Conservation (phyloP, 2,329 filamentous ascomycete species). For the Pestalotiopsis sp. region DNA sequence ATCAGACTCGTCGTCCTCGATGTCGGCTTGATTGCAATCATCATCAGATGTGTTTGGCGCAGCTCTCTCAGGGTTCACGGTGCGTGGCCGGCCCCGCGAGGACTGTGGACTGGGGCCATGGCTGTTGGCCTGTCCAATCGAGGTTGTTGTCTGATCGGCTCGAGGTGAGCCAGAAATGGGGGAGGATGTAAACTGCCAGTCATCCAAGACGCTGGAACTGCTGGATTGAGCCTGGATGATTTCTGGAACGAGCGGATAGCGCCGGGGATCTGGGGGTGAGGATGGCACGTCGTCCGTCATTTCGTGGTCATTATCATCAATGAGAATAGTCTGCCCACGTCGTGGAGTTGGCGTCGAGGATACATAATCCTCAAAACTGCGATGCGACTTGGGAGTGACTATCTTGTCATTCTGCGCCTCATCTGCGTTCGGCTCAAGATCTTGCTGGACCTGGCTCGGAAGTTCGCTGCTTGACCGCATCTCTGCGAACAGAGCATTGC, state of each 20-base stretch:
- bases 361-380: conserved; percentile 51
- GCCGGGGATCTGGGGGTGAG: conserved; percentile 56
- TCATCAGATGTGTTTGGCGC: neutral
- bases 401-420: conserved; percentile 27
- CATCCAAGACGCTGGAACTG: conserved; percentile 38
- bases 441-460: conserved; percentile 13
- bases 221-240: conserved; percentile 48
- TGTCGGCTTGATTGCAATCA: conserved; percentile 9
- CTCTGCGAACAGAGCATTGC: conserved; percentile 68
- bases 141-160: conserved; percentile 27
- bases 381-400: conserved; percentile 46
- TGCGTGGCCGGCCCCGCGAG: neutral
- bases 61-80: neutral
- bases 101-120: neutral
- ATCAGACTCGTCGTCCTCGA: conserved; percentile 10
- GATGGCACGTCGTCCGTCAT: conserved; percentile 55
- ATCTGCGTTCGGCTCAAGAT: conserved; percentile 11
- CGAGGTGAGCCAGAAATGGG: conserved; percentile 53
- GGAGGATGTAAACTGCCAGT: conserved; percentile 58
- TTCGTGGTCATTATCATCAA: conserved; percentile 47
- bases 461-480: conserved; percentile 54
- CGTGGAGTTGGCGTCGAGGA: conserved; percentile 62
- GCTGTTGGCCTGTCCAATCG: neutral
- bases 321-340: conserved; percentile 46
- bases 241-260: conserved; percentile 52